Evolutionary conservation across 148 eudicot species (phyloP), one percentile per base, ranked within the genome.

Genomic region (Rhododendron henanense): DNA sequence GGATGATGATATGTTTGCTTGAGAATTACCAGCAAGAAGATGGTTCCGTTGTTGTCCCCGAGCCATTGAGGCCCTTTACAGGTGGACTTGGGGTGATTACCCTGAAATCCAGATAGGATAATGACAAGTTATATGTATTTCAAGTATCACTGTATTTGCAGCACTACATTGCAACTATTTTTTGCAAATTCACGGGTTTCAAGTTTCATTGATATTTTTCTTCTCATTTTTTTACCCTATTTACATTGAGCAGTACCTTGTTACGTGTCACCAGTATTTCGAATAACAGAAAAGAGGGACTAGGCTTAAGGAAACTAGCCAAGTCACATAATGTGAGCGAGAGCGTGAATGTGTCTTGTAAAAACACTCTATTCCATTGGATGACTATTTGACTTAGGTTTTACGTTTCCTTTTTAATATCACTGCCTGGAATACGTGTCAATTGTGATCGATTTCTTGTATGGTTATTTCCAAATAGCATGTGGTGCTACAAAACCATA

Each of bases 21-120:
- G 99, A 96, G 90, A 96, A 96, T 85, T 90, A 90, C 88, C 99
- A 94, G 86, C 96, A 94, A 89, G 98, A 94, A 91, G 97, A 96
- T 79, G 97, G 98, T 11, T 91, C 96, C 35, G 91, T 96, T 21
- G 63, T 93, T 59, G 88, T 96, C 53, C 98, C 98, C 1, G 95
- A 93, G 67, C 91, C 93, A 39, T 86, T 95, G 71, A 93, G 97
- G 91, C 95, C 98, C 78, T 96, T 93, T 89, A 93, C 93, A 93
- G 99, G 96, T 35, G 99, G 99, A 39, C 87, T 93, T 87, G 89
- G 90, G 50, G 82, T 90, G 75, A 94, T 96, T 39, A 65, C 87
- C 15, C 88, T 80, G 31, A 96, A 93, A 84, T 84, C 86, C 21
- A 88, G 89, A 81, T 90, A 91, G 89, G 78, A 80, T 67, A 65